Conservation (phyloP, 768 basidiomycete species). For the Wakefieldia striispora region DNA sequence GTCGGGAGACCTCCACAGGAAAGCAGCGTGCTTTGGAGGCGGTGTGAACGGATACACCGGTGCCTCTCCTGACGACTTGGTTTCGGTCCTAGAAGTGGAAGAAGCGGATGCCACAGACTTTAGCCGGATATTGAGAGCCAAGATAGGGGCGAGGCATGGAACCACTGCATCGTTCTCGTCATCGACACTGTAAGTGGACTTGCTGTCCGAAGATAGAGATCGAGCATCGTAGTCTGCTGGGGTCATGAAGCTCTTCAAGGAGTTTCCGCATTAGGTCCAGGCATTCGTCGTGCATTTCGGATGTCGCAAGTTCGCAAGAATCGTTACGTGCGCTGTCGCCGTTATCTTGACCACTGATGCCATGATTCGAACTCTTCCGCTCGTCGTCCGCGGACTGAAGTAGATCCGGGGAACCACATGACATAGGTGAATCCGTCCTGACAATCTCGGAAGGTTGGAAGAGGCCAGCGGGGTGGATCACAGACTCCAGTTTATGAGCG, state of each 20-base stretch:
- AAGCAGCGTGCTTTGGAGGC: background rate
- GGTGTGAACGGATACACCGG: conserved; percentile 7
- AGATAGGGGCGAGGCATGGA: background rate
- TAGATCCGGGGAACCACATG: background rate
- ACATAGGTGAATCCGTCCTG: background rate
- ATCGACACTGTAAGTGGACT: background rate
- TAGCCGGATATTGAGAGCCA: background rate
- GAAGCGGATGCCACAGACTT: background rate
- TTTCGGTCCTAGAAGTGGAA: background rate
- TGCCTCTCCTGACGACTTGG: conserved; percentile 3
- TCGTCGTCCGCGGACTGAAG: background rate
- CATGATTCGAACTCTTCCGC: too few species aligned
- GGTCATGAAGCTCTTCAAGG: conserved; percentile 10
- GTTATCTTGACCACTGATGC: background rate
- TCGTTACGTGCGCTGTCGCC: background rate
- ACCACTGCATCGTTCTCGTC: background rate
- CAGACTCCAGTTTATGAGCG: background rate
- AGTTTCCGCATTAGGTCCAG: conserved; percentile 11
- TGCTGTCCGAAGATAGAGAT: conserved; percentile 2
- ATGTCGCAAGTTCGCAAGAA: background rate
- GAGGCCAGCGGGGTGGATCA: background rate
- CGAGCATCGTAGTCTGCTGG: conserved; percentile 4
- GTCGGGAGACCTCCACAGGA: background rate
- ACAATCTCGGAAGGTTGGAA: background rate
- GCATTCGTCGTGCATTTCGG: background rate